Evolutionary conservation across 768 basidiomycete species (phyloP).

Genomic region (Mycena vitilis): DNA sequence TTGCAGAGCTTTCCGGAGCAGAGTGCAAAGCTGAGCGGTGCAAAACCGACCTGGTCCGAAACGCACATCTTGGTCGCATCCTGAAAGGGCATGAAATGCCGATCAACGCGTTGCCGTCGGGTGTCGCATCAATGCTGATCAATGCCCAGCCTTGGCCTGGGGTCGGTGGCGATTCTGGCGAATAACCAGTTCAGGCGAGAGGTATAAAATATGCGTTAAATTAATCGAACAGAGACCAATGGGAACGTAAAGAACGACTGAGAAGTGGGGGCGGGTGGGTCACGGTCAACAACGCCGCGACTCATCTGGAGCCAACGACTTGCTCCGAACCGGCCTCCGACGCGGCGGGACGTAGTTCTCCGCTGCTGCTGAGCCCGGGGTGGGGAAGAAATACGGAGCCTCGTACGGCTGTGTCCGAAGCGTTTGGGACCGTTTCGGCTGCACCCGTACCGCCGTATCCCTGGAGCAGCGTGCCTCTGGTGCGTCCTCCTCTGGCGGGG

Average conservation of each 20-base stretch:
- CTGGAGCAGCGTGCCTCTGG: constrained; percentile 8
- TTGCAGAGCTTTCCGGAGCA: too few relatives aligned
- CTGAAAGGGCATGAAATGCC: too few relatives aligned
- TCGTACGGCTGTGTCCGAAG: constrained; percentile 70
- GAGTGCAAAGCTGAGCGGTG: too few relatives aligned
- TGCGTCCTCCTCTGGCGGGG: neutral
- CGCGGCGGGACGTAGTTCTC: constrained; percentile 44
- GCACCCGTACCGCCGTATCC: constrained; percentile 26
- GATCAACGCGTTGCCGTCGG: too few relatives aligned
- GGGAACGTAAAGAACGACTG: constrained; percentile 8
- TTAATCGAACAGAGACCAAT: neutral
- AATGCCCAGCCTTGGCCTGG: neutral
- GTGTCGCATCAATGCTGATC: too few relatives aligned
- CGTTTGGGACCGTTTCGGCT: constrained; percentile 51
- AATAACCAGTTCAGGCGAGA: neutral
- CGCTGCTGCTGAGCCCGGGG: constrained; percentile 55
- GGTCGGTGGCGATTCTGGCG: neutral
- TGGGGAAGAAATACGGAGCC: constrained; percentile 71
- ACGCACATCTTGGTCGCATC: too few relatives aligned
- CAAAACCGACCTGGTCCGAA: too few relatives aligned
- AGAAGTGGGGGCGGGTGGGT: neutral
- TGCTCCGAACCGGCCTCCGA: constrained; percentile 40
- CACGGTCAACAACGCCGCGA: neutral
- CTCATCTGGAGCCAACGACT: constrained; percentile 8
- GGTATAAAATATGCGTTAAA: constrained; percentile 1